Conservation (phyloP, 1,139 yeast species). For the Lodderomyces orthopsilosis region DNA sequence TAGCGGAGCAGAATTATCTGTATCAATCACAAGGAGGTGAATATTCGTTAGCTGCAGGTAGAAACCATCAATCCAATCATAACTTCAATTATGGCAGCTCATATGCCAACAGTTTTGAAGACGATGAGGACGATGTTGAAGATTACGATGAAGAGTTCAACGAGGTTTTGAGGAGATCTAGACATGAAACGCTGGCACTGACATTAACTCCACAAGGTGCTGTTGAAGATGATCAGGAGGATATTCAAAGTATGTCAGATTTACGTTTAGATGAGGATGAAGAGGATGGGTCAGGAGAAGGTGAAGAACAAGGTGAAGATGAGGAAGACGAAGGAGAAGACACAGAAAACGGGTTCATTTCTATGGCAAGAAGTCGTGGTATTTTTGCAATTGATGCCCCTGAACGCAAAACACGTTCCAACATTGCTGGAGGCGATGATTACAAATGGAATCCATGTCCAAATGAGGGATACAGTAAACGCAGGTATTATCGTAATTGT, state of each 20-base stretch:
- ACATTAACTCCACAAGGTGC: background rate
- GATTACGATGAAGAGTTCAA: constrained; percentile 23
- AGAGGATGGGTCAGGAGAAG: constrained; percentile 27
- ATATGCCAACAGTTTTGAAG: constrained; percentile 14
- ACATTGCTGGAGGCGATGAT: constrained; percentile 8
- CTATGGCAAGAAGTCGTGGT: constrained; percentile 2
- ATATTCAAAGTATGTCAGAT: constrained; percentile 31
- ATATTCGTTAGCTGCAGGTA: background rate
- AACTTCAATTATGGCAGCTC: background rate
- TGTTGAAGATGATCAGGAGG: constrained; percentile 22
- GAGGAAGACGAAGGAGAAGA: constrained; percentile 15
- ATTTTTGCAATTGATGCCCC: background rate
- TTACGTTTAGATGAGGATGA: constrained; percentile 33
- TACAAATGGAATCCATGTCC: constrained; percentile 49
- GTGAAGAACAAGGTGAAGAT: constrained; percentile 12
- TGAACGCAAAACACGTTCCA: background rate
- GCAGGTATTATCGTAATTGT: constrained; percentile 51
- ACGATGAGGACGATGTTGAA: constrained; percentile 14
- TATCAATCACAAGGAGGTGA: background rate
- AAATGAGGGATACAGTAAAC: constrained; percentile 35
- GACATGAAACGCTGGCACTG: constrained; percentile 2
- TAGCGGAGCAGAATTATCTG: background rate
- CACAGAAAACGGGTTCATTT: background rate
- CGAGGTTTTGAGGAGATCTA: constrained; percentile 8
- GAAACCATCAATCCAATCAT: background rate